Base-by-base conservation (phyloP, 208 protist species). In the Acanthamoeba healyi region DNA sequence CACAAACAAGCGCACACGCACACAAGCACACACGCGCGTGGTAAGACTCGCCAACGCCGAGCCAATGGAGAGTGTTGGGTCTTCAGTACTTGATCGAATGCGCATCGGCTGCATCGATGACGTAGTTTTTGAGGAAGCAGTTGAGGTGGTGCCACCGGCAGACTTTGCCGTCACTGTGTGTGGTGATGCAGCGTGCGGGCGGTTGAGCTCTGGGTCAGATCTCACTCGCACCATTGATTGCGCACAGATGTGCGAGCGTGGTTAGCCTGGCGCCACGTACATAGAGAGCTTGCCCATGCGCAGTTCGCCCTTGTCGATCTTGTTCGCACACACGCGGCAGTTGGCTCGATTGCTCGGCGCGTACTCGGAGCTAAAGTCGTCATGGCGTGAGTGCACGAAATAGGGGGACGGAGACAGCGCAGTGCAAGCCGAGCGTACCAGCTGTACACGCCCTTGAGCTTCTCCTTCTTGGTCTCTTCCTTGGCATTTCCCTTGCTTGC, bases 291-390 rank as follows among this genome's bases (percentile, higher is more conserved):
- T 40, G 40, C 38, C 70, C n/a, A 81, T 46, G 70, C 70, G 70
- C 70, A 81, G 49, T 24, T 88, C 79, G 49, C 3, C 51, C 29
- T 88, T 32, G 79, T 3, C 3, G 15, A 88, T 61, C 79, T 88
- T 88, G 5, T 88, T 54, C 42, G 29, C 26, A 17, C 79, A 88
- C n/a, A 88, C 49, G n/a, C 79, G 79, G 24, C 79, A 88, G 32
- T 42, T 42, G 79, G 32, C 38, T 10, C 49, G 42, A 26, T 26
- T 7, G 29, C 32, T 46, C 3, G 79, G 12, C 1, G 79, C 79
- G 24, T 88, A 88, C 38, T 88, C 79, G 22, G 38, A 42, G 4
- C 51, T 63, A n/a, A n/a, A n/a, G n/a, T n/a, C n/a, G n/a, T n/a
- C n/a, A n/a, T n/a, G n/a, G n/a, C n/a, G n/a, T n/a, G 26, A n/a